Evolutionary conservation across 1,284 basidiomycete species (phyloP), one percentile per base, ranked within the genome.

Genomic region (Fomitopsis schrenkii): DNA sequence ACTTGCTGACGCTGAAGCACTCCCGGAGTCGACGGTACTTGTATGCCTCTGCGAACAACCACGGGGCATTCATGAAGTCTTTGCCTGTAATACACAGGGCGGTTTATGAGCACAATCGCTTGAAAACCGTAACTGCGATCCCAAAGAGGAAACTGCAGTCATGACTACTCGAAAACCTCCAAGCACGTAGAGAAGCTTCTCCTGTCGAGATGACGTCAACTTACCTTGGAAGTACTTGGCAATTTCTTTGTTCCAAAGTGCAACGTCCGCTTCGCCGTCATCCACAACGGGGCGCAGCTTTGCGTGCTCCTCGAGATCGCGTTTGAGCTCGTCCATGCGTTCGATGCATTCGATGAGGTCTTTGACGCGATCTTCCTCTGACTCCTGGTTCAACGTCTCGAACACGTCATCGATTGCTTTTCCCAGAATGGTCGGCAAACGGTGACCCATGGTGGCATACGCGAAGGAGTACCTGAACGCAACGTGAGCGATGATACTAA

Each of bases 21-120:
- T 98, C 96, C 66, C 94, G 94, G 60, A 99, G 83, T 66, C 95
- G 89, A 70, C 96, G 91, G 77, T 98, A 98, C 78, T 98, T 98
- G 85, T 98, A 98, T 17, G 96, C 95, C 75, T 98, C 96, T 55
- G 97, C 97, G 69, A 97, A 97, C 26, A 97, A 78, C 95, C 94
- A 96, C 7, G 94, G 94, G 0, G 94, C 90, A 69, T 94, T 96
- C 94, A 97, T 97, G 71, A 97, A 98, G 75, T 96, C 92, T 77
- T 97, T 97, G 62, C 88, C 90, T 89, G 68, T 57, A 56, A 53
- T 63, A 58, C 6, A 30, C 12, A 17, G 22, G 6, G 41, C n/a
- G n/a, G 55, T 28, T 7, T 9, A 28, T 54, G 48, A 54, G 12
- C 8, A 19, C 7, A 19, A 5, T 38, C n/a, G 30, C 12, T 26